phyloP scores from a whole-genome alignment of 306 rosid species.

The Quercus suber region DNA sequence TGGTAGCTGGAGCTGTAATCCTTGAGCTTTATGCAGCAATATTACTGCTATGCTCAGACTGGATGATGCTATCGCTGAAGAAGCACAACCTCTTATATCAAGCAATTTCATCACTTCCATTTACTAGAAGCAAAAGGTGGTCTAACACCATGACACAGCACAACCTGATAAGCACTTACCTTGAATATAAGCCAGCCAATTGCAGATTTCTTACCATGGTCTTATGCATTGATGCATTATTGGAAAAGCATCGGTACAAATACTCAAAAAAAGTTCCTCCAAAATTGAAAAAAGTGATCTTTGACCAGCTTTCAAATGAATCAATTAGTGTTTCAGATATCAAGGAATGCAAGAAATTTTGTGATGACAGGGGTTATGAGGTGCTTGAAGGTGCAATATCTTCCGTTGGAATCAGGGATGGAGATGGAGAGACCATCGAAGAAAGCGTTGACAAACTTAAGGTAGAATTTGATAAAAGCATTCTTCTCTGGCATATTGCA shows the following conservation, averaged over 20 bases:
- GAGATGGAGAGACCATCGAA: too few species aligned
- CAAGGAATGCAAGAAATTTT: constrained; percentile 8
- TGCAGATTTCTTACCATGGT: neutral
- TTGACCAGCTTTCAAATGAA: constrained; percentile 3
- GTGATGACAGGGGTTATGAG: constrained; percentile 19
- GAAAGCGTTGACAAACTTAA: neutral
- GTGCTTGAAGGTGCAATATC: constrained; percentile 8
- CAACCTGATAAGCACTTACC: neutral
- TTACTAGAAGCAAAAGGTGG: constrained; percentile 4
- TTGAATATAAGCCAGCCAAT: neutral
- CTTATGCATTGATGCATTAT: neutral
- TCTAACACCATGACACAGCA: neutral
- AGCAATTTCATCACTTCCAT: neutral
- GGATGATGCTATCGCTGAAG: constrained; percentile 7
- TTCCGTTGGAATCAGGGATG: neutral
- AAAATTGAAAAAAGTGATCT: constrained; percentile 17
- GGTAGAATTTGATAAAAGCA: constrained; percentile 24
- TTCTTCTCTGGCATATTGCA: constrained; percentile 37
- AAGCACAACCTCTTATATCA: neutral
- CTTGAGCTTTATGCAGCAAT: neutral
- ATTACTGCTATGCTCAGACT: constrained; percentile 17
- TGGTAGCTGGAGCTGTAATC: constrained; percentile 23
- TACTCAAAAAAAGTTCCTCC: neutral
- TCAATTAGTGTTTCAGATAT: neutral
- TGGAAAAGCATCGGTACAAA: neutral